A percentile compares a stretch with the other conserved stretches of the same genome.
phyloP scores from a whole-genome alignment of 169 alveolate species.

The Cryptosporidium ryanae region DNA sequence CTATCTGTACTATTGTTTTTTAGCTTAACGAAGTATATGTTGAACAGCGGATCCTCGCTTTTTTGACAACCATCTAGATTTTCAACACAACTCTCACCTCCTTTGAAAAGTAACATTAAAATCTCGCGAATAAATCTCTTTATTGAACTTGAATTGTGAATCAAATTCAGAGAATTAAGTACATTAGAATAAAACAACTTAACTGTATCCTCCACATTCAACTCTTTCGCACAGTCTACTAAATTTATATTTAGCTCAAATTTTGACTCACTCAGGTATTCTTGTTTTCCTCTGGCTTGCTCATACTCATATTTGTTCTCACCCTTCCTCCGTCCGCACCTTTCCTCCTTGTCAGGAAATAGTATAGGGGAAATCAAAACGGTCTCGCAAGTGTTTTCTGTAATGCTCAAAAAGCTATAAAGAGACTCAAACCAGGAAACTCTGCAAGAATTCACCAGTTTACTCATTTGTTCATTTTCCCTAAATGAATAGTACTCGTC shows the following conservation, averaged over 20 bases:
- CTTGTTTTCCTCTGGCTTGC: too few species aligned
- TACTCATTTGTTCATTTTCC: background rate
- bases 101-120: background rate
- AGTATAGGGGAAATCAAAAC: slow-evolving; percentile 33
- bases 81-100: background rate
- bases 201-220: background rate
- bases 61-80: background rate
- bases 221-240: background rate
- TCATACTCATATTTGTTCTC: too few species aligned
- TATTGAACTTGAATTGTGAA: slow-evolving; percentile 27
- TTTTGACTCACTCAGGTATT: slow-evolving; percentile 13
- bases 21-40: slow-evolving; percentile 23
- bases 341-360: background rate
- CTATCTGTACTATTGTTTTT: background rate
- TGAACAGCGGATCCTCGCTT: background rate
- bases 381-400: slow-evolving; percentile 40
- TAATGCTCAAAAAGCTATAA: slow-evolving; percentile 37
- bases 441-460: slow-evolving; percentile 36
- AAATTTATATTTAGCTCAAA: slow-evolving; percentile 54
- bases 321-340: too few species aligned
- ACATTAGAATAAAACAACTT: slow-evolving; percentile 20
- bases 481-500: background rate
- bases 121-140: slow-evolving; percentile 2
- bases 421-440: slow-evolving; percentile 43
- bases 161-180: slow-evolving; percentile 11